A percentile compares a stretch with the other conserved stretches of the same genome.
These are phyloP conservation scores for Monosporascus sp. DNA, from an alignment of 2,329 filamentous ascomycete species.

Conservation along the genomic window DNA sequence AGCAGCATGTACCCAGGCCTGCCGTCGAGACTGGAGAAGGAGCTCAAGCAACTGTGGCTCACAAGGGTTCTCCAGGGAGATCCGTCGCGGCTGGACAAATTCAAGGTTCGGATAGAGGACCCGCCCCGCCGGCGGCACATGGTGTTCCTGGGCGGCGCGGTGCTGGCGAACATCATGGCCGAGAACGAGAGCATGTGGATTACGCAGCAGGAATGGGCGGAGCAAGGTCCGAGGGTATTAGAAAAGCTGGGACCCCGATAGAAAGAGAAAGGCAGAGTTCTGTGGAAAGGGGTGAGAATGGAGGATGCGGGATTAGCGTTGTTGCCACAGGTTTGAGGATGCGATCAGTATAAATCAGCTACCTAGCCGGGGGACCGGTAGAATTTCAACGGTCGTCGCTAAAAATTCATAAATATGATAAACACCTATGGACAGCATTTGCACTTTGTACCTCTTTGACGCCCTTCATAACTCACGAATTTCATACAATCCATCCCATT, in stretches of 20 bases:
- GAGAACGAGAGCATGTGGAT: slow-evolving; percentile 99
- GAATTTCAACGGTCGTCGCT: too few relatives aligned
- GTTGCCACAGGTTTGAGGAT: too few relatives aligned
- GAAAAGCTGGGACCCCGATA: slow-evolving; percentile 91
- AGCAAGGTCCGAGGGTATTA: slow-evolving; percentile 77
- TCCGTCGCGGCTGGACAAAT: slow-evolving; percentile 92
- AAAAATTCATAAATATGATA: too few relatives aligned
- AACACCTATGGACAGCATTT: too few relatives aligned
- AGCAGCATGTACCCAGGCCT: slow-evolving; percentile 99
- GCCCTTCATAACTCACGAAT: too few relatives aligned
- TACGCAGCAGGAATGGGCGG: slow-evolving; percentile 92
- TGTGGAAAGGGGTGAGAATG: not conserved
- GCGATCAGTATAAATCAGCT: too few relatives aligned
- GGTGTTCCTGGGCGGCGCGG: slow-evolving; percentile 97
- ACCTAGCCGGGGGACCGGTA: too few relatives aligned
- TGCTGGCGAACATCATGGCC: slow-evolving; percentile 97
- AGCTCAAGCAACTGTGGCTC: slow-evolving; percentile 97
- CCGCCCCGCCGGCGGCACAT: slow-evolving; percentile 94
- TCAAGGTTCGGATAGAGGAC: slow-evolving; percentile 99
- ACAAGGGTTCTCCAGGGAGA: slow-evolving; percentile 86
- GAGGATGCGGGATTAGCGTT: not conserved
- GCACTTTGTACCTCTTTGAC: too few relatives aligned
- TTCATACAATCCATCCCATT: too few relatives aligned
- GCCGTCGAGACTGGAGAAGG: slow-evolving; percentile 92
- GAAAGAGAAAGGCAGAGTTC: not conserved